Base-by-base conservation (phyloP, 345 rosid genomes). In the Eucalyptus fibrosa region DNA sequence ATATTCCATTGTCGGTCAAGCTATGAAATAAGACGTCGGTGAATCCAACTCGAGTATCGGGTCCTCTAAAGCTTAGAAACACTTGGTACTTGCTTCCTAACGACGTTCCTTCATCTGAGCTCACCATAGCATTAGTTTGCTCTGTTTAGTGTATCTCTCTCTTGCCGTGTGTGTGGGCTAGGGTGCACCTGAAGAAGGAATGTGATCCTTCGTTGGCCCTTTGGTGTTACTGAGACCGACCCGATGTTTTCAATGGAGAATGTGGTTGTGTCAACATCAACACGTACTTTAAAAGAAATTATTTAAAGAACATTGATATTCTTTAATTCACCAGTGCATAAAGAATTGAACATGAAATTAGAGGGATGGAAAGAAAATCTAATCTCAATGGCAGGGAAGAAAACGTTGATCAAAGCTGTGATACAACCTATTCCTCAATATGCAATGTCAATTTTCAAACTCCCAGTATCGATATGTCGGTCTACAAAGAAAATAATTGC, bases 301-400 rank as follows among this genome's bases (percentile, higher is more conserved):
- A 32, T 32, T 0, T 8, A 16, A 67, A n/a, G 40, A 67, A 67
- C 11, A 32, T 16, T n/a, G 77, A 65, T n/a, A 67, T 16, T 32
- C 40, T 67, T n/a, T n/a, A n/a, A n/a, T n/a, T 16, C 77, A 2
- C 6, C 0, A 3, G 12, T 16, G 11, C 0, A 1, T 62, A 62
- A 62, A 30, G 69, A 62, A 62, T 62, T 0, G 7, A 56, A 51
- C 56, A 51, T 51, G 56, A 51, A 51, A 18, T 51, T 51, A 51
- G 23, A 51, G 23, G 56, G 56, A 51, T 51, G 56, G 56, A 51
- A 3, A 51, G 56, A 51, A 51, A 51, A 51, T 51, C 56, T 51
- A 51, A 51, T 18, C 56, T 51, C 23, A 7, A 51, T 3, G 4
- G 56, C 9, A 0, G 4, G 23, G 23, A 51, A 51, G 55, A 3